Base-by-base conservation (phyloP, 768 basidiomycete genomes). In the Podaxis rugospora region DNA sequence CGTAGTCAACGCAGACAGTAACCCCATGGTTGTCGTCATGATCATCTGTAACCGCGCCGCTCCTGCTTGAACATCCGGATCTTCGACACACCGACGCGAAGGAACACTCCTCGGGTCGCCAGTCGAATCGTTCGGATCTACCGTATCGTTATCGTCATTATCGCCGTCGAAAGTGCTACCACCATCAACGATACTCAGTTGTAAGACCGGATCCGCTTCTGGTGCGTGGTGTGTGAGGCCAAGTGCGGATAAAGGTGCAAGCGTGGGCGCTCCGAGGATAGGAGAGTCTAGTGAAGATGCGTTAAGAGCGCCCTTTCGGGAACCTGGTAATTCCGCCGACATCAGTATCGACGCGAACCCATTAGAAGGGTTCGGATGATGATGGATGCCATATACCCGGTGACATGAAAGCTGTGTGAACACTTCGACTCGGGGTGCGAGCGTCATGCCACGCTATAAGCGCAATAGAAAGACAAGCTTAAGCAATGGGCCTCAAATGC, bases 1-100 rank as follows among this genome's bases (percentile, higher is more conserved):
- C 0, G 93, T 92, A 4, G 92, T 95, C 28, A 95, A 72, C 0
- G 92, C 93, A 18, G 89, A 89, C 13, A 97, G 80, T 3, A 86
- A 65, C 5, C 95, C 95, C 84, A 89, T 88, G 2, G 80, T 86
- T 11, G 88, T 86, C 0, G 86, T 91, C 82, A 93, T 88, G 59
- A 85, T 78, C 1, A 84, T 86, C 66, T 93, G 91, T 10, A 93
- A 74, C 37, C 81, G 81, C 5, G 89, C 92, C 0, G 89, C 88
- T 42, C 80, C 80, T 3, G 86, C 81, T 67, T 89, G 88, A 0
- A 93, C 92, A 1, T 78, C 80, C 18, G 91, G 81, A 64, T 80
- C 74, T 3, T 72, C 62, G 32, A 71, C 61, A 62, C 80, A 83
- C 54, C 67, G 72, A 21, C 61, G 51, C 16, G 75, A 78, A 18